Conservation (phyloP, 306 rosid species). For the Castanea sativa region DNA sequence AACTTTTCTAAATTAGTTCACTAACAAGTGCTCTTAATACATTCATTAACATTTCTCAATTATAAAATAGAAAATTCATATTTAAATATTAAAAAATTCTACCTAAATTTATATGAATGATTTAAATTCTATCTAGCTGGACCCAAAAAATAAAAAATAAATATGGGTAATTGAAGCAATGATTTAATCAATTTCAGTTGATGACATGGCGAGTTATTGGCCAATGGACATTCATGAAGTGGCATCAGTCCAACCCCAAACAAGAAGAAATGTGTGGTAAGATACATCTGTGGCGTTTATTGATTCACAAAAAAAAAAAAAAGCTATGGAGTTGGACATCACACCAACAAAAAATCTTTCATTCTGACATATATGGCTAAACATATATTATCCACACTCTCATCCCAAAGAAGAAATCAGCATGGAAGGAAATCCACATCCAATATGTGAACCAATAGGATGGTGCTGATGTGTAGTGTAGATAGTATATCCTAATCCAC, state of each 20-base stretch:
- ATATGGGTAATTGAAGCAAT: too few species aligned
- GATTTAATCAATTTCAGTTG: too few species aligned
- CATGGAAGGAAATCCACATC: conserved; percentile 60
- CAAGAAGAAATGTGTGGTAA: neutral
- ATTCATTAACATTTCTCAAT: too few species aligned
- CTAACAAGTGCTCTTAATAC: too few species aligned
- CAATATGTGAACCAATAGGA: conserved; percentile 54
- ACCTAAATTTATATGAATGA: too few species aligned
- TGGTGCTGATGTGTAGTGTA: conserved; percentile 56
- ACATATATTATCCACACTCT: conserved; percentile 10
- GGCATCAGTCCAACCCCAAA: neutral
- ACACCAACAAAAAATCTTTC: conserved; percentile 29
- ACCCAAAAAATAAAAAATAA: too few species aligned
- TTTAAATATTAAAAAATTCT: too few species aligned
- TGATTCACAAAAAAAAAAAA: neutral
- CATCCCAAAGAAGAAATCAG: conserved; percentile 26
- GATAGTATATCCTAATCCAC: conserved; percentile 66
- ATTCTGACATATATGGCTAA: conserved; percentile 53
- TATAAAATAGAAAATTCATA: too few species aligned
- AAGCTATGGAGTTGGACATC: neutral
- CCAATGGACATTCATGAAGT: neutral
- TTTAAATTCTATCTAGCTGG: too few species aligned
- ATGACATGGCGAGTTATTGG: neutral
- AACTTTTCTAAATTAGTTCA: too few species aligned
- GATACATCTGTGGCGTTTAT: conserved; percentile 41